These are phyloP conservation scores for Colletotrichum agaves DNA, from an alignment of 2,329 filamentous ascomycete species.

Conservation along the genomic window DNA sequence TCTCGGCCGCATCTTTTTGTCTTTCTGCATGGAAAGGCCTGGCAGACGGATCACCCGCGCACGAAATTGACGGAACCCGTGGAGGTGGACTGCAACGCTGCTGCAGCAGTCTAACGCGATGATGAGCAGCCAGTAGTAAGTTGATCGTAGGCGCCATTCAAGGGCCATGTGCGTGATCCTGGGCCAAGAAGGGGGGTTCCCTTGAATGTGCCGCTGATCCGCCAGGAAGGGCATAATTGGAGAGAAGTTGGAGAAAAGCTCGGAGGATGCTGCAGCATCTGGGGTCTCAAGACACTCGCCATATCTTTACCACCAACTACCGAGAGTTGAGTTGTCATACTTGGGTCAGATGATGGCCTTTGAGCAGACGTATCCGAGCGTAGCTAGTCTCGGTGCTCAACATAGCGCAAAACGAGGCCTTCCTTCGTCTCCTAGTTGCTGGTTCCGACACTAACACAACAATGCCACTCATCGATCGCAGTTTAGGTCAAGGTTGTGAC, in stretches of 20 bases:
- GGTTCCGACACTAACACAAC: background rate
- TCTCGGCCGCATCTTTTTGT: conserved; percentile 1
- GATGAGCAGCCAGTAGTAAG: background rate
- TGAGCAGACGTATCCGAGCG: background rate
- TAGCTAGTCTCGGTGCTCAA: background rate
- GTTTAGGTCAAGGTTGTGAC: no score
- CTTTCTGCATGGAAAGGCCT: background rate
- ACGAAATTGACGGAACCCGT: background rate
- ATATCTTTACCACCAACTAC: background rate
- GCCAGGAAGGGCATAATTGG: background rate
- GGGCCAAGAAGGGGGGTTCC: background rate
- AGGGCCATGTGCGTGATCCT: conserved; percentile 10
- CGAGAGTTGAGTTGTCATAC: conserved; percentile 4
- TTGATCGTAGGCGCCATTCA: background rate
- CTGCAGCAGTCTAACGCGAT: conserved; percentile 2
- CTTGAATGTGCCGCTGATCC: conserved; percentile 14
- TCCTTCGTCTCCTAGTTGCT: background rate
- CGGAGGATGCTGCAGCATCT: background rate
- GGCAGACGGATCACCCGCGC: conserved; percentile 17
- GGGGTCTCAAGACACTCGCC: background rate
- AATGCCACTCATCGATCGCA: background rate
- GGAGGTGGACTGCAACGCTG: conserved; percentile 21
- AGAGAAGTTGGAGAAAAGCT: background rate
- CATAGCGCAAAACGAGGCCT: no score
- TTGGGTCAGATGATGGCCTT: conserved; percentile 13